A percentile compares a stretch with the other conserved stretches of the same genome.
Conservation (phyloP, 371 early-diverging fungal genomes). For the Capillidium heterosporum region DNA sequence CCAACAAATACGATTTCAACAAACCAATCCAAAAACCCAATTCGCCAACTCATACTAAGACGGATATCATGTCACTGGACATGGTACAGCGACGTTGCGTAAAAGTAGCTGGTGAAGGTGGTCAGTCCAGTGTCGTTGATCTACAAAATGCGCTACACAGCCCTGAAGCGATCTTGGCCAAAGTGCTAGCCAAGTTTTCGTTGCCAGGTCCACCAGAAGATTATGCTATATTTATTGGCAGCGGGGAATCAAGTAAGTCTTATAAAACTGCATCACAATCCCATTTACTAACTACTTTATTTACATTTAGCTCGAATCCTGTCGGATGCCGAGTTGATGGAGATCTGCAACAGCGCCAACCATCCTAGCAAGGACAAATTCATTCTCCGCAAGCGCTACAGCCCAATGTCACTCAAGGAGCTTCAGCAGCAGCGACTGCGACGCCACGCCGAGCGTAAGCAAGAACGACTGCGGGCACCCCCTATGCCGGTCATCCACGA, state of each 20-base stretch:
- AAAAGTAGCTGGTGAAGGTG: slow-evolving; percentile 45
- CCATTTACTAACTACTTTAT: too few relatives aligned
- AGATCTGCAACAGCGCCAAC: slow-evolving; percentile 44
- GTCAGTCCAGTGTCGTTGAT: slow-evolving; percentile 41
- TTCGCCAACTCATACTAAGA: not conserved
- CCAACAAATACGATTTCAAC: not conserved
- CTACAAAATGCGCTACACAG: slow-evolving; percentile 27
- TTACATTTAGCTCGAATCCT: slow-evolving; percentile 20
- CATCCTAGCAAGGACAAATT: slow-evolving; percentile 54
- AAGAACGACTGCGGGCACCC: not conserved
- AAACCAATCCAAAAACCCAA: not conserved
- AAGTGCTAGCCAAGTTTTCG: slow-evolving; percentile 44
- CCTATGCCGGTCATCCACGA: not conserved
- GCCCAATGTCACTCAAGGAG: slow-evolving; percentile 35
- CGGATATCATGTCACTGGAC: slow-evolving; percentile 30
- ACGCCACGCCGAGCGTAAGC: slow-evolving; percentile 9
- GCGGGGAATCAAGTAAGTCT: slow-evolving; percentile 31
- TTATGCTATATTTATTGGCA: slow-evolving; percentile 38
- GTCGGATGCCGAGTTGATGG: slow-evolving; percentile 44
- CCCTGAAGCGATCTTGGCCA: slow-evolving; percentile 30
- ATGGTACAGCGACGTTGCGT: slow-evolving; percentile 41
- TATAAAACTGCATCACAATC: too few relatives aligned
- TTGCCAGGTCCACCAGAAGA: slow-evolving; percentile 34
- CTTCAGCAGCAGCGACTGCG: slow-evolving; percentile 31
- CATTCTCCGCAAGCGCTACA: slow-evolving; percentile 52